A percentile compares a stretch with the other conserved stretches of the same genome.
These are phyloP conservation scores for Populus hybrid DNA, from an alignment of 441 rosid genomes.

Conservation along the genomic window DNA sequence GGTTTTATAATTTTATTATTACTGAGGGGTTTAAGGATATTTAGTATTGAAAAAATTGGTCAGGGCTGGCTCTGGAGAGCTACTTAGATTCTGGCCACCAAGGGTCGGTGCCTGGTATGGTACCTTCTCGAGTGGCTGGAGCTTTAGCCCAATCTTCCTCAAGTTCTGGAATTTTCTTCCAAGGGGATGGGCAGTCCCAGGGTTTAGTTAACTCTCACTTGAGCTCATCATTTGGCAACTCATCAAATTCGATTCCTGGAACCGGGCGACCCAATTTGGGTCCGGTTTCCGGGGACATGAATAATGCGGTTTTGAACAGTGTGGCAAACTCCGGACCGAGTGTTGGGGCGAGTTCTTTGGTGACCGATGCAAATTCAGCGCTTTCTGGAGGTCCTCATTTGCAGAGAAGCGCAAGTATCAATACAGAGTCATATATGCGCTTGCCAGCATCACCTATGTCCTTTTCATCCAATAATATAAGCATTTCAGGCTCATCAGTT, in stretches of 20 bases:
- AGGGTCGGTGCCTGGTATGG: constrained; percentile 61
- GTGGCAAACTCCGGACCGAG: constrained; percentile 92
- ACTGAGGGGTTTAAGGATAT: constrained; percentile 25
- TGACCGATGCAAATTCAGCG: constrained; percentile 94
- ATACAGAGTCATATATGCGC: constrained; percentile 92
- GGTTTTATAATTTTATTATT: constrained; percentile 21
- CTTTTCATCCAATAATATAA: constrained; percentile 83
- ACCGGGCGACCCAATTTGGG: constrained; percentile 64
- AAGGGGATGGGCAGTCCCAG: constrained; percentile 95
- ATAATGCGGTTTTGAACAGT: constrained; percentile 73
- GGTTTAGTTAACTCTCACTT: constrained; percentile 80
- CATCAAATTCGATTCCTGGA: constrained; percentile 72
- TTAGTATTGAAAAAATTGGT: constrained; percentile 31
- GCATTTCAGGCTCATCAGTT: constrained; percentile 83
- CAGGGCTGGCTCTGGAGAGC: constrained; percentile 72
- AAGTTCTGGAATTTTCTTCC: constrained; percentile 91
- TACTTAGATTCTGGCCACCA: constrained; percentile 63
- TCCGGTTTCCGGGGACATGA: constrained; percentile 80
- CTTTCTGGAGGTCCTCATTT: constrained; percentile 85
- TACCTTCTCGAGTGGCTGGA: constrained; percentile 79
- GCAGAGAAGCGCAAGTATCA: constrained; percentile 96
- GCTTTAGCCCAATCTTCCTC: constrained; percentile 88
- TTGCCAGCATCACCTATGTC: constrained; percentile 96
- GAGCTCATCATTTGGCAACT: constrained; percentile 78
- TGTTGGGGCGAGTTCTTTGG: constrained; percentile 91